Base-by-base conservation (phyloP, 1,284 basidiomycete species). In the Ganoderma meredithae region DNA sequence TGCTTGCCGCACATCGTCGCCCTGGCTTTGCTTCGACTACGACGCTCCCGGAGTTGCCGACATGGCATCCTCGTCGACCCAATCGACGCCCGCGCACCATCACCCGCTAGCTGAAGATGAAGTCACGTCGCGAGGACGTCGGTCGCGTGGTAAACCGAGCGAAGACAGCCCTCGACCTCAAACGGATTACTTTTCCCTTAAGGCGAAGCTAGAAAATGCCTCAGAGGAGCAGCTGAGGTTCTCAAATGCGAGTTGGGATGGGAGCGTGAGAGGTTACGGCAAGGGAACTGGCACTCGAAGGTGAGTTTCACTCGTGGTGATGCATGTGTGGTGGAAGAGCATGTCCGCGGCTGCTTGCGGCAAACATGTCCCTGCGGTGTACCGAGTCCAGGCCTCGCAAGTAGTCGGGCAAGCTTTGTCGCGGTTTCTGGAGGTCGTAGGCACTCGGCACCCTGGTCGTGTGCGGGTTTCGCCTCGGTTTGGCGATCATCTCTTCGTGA, bases 41-140 rank as follows among this genome's bases (percentile, higher is more conserved):
- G 63, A 66, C 67, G 60, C 12, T 12, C 17, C 31, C 62, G 49
- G 58, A 64, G 40, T 40, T 59, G 67, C 53, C 71, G 33, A 55
- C 36, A 82, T 82, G 82, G 75, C 79, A 62, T 78, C 80, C 41
- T 73, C 75, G 62, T 75, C 80, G 39, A 53, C 70, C 1, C 71
- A 72, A 43, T 74, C 81, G 65, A 90, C 86, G 12, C 87, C 88
- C 39, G 87, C 89, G 10, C 85, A 92, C 69, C 86, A 86, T 0
- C 90, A 92, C 74, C 90, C 90, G 60, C 84, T 92, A 25, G 86
- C 84, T 19, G 81, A 83, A 10, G 88, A 90, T 44, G 85, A 89
- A 53, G 74, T 75, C 6, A 78, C 84, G n/a, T 81, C 86, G 13
- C 80, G 83, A 71, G 76, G 79, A 3, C 82, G 84, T 60, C 76